Conservation (phyloP, 2,329 filamentous ascomycete species). For the Paecilomyces formosus region DNA sequence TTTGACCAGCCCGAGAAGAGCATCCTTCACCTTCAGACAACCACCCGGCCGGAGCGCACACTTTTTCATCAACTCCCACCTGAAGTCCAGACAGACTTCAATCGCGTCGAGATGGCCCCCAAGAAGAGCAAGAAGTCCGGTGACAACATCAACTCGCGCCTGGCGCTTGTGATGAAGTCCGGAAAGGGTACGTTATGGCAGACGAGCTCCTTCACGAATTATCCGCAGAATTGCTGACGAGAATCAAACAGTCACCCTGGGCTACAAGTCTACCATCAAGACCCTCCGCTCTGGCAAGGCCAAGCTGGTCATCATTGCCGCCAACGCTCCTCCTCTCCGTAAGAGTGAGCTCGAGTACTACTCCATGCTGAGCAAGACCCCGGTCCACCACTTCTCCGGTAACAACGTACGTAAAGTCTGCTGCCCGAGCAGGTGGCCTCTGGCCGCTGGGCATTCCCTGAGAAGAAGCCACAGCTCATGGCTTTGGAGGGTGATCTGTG, state of each 20-base stretch:
- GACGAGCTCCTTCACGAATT: neutral
- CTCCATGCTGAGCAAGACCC: constrained; percentile 69
- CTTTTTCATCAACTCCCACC: constrained; percentile 6
- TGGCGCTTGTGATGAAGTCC: constrained; percentile 60
- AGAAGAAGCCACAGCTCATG: constrained; percentile 68
- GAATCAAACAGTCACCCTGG: constrained; percentile 64
- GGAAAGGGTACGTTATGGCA: constrained; percentile 5
- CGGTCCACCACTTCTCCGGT: constrained; percentile 94
- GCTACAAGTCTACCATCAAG: constrained; percentile 88
- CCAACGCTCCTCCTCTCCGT: constrained; percentile 95
- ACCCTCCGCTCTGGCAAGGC: constrained; percentile 90
- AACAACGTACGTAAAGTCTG: constrained; percentile 79
- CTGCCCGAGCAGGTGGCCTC: constrained; percentile 7
- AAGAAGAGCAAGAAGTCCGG: constrained; percentile 71
- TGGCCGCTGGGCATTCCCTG: constrained; percentile 50
- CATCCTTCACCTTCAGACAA: constrained; percentile 7
- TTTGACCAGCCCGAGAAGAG: neutral
- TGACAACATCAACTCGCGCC: constrained; percentile 67
- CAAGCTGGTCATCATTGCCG: constrained; percentile 93
- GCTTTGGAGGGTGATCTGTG: constrained; percentile 16
- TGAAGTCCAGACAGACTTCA: constrained; percentile 19
- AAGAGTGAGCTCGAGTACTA: constrained; percentile 92
- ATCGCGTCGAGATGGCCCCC: constrained; percentile 53
- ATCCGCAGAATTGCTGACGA: constrained; percentile 6
- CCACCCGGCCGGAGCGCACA: constrained; percentile 12